Evolutionary conservation across 2,329 filamentous ascomycete species (phyloP).

Genomic region (Chrysosphaeria jannelii): DNA sequence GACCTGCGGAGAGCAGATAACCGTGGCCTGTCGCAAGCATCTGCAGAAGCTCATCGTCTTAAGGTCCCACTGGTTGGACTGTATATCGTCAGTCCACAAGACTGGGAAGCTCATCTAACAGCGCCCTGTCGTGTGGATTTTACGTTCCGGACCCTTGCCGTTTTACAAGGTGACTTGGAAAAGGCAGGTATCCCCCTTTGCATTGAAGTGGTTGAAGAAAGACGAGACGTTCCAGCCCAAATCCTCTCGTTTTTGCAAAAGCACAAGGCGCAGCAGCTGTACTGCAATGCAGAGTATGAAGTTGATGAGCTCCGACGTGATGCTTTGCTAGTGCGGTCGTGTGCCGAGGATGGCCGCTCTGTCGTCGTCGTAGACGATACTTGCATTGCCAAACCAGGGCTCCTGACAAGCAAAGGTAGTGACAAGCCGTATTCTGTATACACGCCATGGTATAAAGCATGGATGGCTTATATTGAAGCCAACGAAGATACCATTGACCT

Average conservation of each 20-base stretch:
- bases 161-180: conserved; percentile 34
- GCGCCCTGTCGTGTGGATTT: conserved; percentile 53
- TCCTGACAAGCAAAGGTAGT: conserved; percentile 29
- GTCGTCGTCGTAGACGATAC: conserved; percentile 55
- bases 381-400: conserved; percentile 50
- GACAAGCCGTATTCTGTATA: conserved; percentile 69
- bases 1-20: conserved; percentile 54
- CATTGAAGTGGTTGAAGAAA: conserved; percentile 31
- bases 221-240: conserved; percentile 28
- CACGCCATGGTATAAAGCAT: conserved; percentile 50
- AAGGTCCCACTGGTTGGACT: conserved; percentile 38
- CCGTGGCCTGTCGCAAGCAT: conserved; percentile 34
- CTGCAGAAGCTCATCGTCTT: conserved; percentile 13
- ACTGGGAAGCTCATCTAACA: conserved; percentile 54
- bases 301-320: conserved; percentile 70
- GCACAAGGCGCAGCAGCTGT: conserved; percentile 50
- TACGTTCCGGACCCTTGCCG: conserved; percentile 36
- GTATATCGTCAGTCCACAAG: conserved; percentile 57
- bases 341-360: conserved; percentile 30
- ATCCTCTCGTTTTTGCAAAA: conserved; percentile 33
- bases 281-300: conserved; percentile 70
- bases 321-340: conserved; percentile 27
- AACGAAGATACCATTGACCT: conserved; percentile 36
- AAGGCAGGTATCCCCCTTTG: conserved; percentile 50
- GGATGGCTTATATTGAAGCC: conserved; percentile 41